These are phyloP conservation scores for Myrica gale DNA, from an alignment of 306 rosid genomes.

Conservation along the genomic window DNA sequence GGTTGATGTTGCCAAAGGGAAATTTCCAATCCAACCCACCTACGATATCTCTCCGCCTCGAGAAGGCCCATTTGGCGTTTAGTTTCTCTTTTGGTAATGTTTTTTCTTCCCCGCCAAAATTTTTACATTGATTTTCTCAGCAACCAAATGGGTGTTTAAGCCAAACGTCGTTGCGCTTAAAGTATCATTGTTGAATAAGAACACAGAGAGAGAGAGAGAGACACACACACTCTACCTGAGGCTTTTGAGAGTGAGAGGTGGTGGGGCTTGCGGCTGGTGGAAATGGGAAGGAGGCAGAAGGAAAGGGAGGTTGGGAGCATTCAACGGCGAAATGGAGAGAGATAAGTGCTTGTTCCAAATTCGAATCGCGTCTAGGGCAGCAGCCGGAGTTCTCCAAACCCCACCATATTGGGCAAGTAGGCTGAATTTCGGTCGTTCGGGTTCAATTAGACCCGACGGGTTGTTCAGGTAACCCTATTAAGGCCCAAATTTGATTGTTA, in stretches of 20 bases:
- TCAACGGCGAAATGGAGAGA: constrained; percentile 21
- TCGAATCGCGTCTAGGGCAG: too few species aligned
- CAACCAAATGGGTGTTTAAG: neutral
- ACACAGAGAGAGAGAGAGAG: constrained; percentile 23
- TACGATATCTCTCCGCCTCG: too few species aligned
- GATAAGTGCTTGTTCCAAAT: too few species aligned
- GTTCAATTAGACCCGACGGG: too few species aligned
- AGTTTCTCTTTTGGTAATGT: neutral
- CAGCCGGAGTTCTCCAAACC: too few species aligned
- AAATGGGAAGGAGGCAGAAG: constrained; percentile 39
- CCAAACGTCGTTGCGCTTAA: neutral
- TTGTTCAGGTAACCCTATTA: too few species aligned
- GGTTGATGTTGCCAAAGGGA: too few species aligned
- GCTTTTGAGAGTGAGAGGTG: constrained; percentile 32
- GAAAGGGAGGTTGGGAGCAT: constrained; percentile 31
- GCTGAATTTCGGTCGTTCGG: too few species aligned
- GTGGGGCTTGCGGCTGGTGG: constrained; percentile 38
- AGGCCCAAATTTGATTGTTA: too few species aligned
- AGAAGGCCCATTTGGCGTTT: too few species aligned
- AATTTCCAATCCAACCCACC: too few species aligned
- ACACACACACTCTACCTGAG: constrained; percentile 34
- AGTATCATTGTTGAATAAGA: neutral
- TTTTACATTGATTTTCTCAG: neutral
- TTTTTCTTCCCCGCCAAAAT: neutral
- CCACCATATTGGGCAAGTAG: too few species aligned